Conservation (phyloP, 345 rosid species). For the Lenwebbia sp. region DNA sequence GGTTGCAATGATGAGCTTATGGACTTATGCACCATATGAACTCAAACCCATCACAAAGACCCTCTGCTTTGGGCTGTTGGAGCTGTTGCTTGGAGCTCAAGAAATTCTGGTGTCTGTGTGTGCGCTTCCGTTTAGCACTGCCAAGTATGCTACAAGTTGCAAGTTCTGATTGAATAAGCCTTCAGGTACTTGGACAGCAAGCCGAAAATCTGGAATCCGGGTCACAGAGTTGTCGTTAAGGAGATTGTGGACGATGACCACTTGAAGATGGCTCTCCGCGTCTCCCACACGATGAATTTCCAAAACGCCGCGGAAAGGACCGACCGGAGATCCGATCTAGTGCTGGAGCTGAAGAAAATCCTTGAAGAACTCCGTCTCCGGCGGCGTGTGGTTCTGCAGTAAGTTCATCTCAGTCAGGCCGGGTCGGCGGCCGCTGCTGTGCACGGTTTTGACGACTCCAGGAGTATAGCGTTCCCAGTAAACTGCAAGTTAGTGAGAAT, state of each 20-base stretch:
- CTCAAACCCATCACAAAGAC: neutral
- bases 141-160: neutral
- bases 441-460: neutral
- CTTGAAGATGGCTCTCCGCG: conserved; percentile 48
- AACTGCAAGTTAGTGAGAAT: neutral
- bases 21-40: neutral
- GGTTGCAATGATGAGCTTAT: neutral
- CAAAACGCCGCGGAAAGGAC: conserved; percentile 39
- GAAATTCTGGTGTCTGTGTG: neutral
- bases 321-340: conserved; percentile 42
- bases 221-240: conserved; percentile 33
- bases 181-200: conserved; percentile 56
- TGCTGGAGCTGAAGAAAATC: conserved; percentile 40
- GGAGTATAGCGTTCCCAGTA: neutral
- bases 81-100: neutral
- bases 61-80: neutral
- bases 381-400: conserved; percentile 48
- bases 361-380: conserved; percentile 42
- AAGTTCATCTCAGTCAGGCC: conserved; percentile 22
- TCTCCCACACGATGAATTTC: conserved; percentile 49
- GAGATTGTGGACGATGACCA: conserved; percentile 55
- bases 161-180: neutral
- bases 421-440: neutral
- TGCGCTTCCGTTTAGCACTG: neutral
- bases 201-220: conserved; percentile 45